Conservation (phyloP, 2,329 filamentous ascomycete species). For the Aspergillus jensenii region DNA sequence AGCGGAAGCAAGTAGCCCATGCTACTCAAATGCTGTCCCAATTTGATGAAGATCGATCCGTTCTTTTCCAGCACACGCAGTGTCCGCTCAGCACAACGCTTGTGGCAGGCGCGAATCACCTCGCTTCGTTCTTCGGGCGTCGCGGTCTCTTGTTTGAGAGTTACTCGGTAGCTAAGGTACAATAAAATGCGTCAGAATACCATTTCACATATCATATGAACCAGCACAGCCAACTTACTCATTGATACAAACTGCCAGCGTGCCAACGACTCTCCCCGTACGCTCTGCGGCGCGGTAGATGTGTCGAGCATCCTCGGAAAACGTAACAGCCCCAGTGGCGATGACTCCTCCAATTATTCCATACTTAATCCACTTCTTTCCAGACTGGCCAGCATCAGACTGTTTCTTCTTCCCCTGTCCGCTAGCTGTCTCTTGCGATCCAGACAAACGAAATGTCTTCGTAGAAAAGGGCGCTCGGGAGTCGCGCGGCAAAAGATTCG, state of each 20-base stretch:
- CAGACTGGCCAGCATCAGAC: conserved; percentile 14
- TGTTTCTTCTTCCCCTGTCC: conserved; percentile 13
- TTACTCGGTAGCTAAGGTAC: conserved; percentile 73
- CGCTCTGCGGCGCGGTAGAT: conserved; percentile 73
- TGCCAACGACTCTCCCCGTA: conserved; percentile 72
- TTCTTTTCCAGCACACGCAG: conserved; percentile 88
- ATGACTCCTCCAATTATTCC: conserved; percentile 37
- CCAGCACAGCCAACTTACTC: conserved; percentile 63
- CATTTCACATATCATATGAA: neutral
- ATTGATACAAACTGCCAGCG: conserved; percentile 79
- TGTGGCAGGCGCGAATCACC: conserved; percentile 80
- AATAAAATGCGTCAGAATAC: conserved; percentile 5
- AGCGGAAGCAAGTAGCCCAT: conserved; percentile 90
- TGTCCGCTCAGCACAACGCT: conserved; percentile 86
- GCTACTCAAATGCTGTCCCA: conserved; percentile 92
- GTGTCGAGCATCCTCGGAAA: conserved; percentile 70
- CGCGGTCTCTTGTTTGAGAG: conserved; percentile 67
- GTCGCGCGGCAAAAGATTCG: neutral
- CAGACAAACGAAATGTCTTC: conserved; percentile 16
- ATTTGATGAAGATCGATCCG: conserved; percentile 96
- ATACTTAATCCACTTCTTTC: conserved; percentile 31
- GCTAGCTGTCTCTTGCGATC: conserved; percentile 8
- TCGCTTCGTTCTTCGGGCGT: conserved; percentile 65
- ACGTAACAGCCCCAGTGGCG: conserved; percentile 47
- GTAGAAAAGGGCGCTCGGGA: conserved; percentile 19